phyloP scores from a whole-genome alignment of 2,329 filamentous ascomycete genomes.

The Neonectria ditissima region DNA sequence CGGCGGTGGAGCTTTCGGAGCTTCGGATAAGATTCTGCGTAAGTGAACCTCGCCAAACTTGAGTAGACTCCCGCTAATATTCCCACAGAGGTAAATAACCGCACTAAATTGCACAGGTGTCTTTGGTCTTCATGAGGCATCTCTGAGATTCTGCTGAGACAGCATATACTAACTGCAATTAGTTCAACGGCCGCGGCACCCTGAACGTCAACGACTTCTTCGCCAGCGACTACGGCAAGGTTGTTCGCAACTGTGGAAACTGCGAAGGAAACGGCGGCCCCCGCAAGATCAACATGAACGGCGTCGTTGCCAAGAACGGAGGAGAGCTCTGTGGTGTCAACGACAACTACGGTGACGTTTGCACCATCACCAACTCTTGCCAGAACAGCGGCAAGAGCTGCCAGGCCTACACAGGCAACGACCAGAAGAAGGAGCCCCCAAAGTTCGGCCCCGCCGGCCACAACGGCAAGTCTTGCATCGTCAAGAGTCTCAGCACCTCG shows the following conservation, averaged over 20 bases:
- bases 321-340: constrained; percentile 41
- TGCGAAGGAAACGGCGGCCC: constrained; percentile 38
- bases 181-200: constrained; percentile 58
- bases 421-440: constrained; percentile 32
- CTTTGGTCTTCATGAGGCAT: no score
- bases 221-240: constrained; percentile 57
- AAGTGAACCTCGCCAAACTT: no score
- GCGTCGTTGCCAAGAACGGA: constrained; percentile 38
- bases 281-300: constrained; percentile 33
- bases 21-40: constrained; percentile 49
- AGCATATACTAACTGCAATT: constrained; percentile 45
- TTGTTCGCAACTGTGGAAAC: constrained; percentile 62
- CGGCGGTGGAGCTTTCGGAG: constrained; percentile 57
- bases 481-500: no score
- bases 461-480: no score
- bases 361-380: constrained; percentile 39
- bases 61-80: no score
- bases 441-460: constrained; percentile 31
- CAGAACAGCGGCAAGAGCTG: constrained; percentile 39
- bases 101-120: no score
- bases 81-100: no score
- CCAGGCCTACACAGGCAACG: constrained; percentile 36
- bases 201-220: constrained; percentile 46
- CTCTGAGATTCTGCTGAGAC: no score
- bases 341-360: constrained; percentile 42